phyloP scores from a whole-genome alignment of 2,329 filamentous ascomycete species.

The Pseudopyricularia cyperi region DNA sequence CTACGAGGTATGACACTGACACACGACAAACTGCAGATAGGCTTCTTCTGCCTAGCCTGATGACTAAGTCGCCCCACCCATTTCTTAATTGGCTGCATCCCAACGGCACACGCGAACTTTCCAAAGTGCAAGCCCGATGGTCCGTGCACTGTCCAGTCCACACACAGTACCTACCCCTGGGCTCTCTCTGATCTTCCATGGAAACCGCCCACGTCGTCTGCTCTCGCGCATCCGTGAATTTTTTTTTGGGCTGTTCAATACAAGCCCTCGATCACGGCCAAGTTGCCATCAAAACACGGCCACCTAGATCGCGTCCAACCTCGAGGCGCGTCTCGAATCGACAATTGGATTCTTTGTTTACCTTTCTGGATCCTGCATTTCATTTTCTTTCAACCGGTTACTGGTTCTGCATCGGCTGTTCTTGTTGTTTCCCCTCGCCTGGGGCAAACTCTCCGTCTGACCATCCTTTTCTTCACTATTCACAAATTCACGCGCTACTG shows the following conservation, averaged over 20 bases:
- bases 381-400: background rate
- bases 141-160: background rate
- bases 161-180: too few species aligned
- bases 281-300: slow-evolving; percentile 1
- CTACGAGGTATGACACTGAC: too few species aligned
- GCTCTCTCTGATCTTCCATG: background rate
- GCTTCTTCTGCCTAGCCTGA: too few species aligned
- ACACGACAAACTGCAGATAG: too few species aligned
- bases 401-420: background rate
- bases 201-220: background rate
- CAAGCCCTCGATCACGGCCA: background rate
- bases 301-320: background rate
- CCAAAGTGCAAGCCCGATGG: background rate
- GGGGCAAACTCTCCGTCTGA: background rate
- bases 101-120: too few species aligned
- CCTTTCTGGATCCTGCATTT: background rate
- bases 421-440: background rate
- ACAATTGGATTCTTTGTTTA: background rate
- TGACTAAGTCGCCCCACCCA: too few species aligned
- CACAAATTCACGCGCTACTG: background rate
- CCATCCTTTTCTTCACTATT: background rate
- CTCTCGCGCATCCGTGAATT: slow-evolving; percentile 1
- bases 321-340: background rate
- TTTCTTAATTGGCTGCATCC: too few species aligned
- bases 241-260: slow-evolving; percentile 1